phyloP scores from a whole-genome alignment of 129 eudicot species.

The Logfia minima region DNA sequence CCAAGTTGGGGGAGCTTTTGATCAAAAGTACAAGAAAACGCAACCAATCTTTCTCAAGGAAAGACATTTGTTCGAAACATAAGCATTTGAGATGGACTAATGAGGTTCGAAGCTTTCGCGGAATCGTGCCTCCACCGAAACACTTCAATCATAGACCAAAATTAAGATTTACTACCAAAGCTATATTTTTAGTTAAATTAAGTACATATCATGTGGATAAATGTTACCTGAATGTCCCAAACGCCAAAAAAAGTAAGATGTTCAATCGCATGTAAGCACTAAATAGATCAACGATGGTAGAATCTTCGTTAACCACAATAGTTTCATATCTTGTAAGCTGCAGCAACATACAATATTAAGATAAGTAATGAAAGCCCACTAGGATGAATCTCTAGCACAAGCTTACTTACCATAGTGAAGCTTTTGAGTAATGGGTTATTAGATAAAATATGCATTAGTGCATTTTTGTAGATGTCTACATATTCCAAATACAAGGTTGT shows the following conservation, averaged over 20 bases:
- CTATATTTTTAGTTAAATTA: background rate
- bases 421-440: background rate
- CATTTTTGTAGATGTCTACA: background rate
- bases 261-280: background rate
- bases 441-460: background rate
- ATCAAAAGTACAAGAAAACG: background rate
- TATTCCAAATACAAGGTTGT: background rate
- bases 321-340: background rate
- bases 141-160: background rate
- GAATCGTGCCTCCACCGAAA: background rate
- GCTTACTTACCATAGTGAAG: background rate
- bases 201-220: background rate
- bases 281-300: background rate
- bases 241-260: background rate
- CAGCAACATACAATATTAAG: background rate
- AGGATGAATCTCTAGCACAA: background rate
- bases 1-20: background rate
- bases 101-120: background rate
- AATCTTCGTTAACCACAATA: background rate
- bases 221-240: background rate
- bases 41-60: background rate
- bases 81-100: slow-evolving; percentile 1
- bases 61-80: background rate
- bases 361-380: background rate
- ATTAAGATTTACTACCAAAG: background rate